phyloP scores from a whole-genome alignment of 345 rosid genomes.

The Orychophragmus violaceus region DNA sequence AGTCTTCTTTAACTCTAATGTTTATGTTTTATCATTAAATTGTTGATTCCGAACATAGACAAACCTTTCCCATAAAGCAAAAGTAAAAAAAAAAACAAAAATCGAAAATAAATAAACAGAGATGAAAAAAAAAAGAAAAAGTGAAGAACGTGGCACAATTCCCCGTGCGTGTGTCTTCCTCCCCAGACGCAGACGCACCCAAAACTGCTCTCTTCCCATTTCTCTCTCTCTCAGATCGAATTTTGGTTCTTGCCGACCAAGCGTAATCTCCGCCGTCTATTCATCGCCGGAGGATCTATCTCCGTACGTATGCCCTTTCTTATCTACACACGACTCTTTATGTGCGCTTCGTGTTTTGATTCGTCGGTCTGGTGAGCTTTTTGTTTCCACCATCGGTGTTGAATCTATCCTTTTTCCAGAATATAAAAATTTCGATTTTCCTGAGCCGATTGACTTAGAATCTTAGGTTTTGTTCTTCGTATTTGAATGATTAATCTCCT shows the following conservation, averaged over 20 bases:
- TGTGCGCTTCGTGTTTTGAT: neutral
- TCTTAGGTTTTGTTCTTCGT: neutral
- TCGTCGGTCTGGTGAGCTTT: neutral
- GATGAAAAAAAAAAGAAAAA: neutral
- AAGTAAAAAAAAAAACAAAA: neutral
- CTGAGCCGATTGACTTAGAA: too few species aligned
- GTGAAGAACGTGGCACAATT: constrained; percentile 49
- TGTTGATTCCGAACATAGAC: neutral
- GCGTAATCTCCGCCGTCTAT: constrained; percentile 17
- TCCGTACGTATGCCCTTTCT: neutral
- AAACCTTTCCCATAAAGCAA: constrained; percentile 24
- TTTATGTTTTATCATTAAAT: neutral
- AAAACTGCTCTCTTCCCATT: neutral
- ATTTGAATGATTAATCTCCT: too few species aligned
- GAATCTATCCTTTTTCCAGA: neutral
- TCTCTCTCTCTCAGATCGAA: constrained; percentile 26
- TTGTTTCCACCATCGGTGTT: neutral
- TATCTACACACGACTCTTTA: neutral
- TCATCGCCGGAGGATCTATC: constrained; percentile 6
- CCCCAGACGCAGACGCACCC: constrained; percentile 19
- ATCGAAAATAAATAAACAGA: neutral
- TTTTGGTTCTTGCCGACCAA: constrained; percentile 11
- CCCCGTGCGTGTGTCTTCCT: constrained; percentile 39
- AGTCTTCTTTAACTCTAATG: neutral
- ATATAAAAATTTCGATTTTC: neutral